Percentiles rank a stretch among this genome's conserved stretches.
phyloP scores from a whole-genome alignment of 202 grass and related monocot species.

The Eragrostis tef region DNA sequence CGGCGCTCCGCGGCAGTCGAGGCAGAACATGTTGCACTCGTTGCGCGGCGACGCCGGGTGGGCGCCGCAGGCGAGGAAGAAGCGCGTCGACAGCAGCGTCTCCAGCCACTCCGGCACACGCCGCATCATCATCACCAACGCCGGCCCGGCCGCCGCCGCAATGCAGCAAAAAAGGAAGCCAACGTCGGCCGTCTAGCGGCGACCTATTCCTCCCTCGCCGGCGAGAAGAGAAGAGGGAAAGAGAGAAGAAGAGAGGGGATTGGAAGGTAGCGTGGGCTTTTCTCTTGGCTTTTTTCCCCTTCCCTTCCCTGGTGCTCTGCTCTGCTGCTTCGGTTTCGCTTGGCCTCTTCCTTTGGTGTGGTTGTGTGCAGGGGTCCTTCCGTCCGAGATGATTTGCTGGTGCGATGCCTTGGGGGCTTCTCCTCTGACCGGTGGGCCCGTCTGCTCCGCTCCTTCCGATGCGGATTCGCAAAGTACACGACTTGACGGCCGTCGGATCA shows the following conservation, averaged over 20 bases:
- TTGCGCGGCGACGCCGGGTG: constrained; percentile 69
- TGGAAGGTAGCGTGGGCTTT: constrained; percentile 49
- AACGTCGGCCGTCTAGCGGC: constrained; percentile 9
- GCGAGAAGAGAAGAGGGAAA: neutral
- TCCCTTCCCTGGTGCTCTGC: neutral
- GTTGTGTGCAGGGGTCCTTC: too few relatives aligned
- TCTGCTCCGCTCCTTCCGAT: neutral
- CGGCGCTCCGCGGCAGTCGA: constrained; percentile 56
- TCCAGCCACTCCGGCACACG: constrained; percentile 77
- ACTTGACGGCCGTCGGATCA: neutral
- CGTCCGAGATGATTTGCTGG: too few relatives aligned
- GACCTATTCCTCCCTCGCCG: neutral
- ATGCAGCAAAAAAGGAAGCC: neutral
- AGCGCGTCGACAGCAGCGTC: constrained; percentile 66
- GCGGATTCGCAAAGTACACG: constrained; percentile 1
- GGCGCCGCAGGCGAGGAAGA: constrained; percentile 68
- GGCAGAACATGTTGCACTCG: constrained; percentile 93
- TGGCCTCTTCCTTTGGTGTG: neutral
- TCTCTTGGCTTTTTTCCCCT: neutral
- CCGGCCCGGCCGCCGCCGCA: too few relatives aligned
- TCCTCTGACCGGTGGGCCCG: neutral
- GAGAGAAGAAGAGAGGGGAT: neutral
- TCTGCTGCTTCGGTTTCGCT: neutral
- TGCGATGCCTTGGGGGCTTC: too few relatives aligned
- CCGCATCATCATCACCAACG: constrained; percentile 41